phyloP scores from a whole-genome alignment of 2,329 filamentous ascomycete genomes.

The Dactylellina haptotyla region DNA sequence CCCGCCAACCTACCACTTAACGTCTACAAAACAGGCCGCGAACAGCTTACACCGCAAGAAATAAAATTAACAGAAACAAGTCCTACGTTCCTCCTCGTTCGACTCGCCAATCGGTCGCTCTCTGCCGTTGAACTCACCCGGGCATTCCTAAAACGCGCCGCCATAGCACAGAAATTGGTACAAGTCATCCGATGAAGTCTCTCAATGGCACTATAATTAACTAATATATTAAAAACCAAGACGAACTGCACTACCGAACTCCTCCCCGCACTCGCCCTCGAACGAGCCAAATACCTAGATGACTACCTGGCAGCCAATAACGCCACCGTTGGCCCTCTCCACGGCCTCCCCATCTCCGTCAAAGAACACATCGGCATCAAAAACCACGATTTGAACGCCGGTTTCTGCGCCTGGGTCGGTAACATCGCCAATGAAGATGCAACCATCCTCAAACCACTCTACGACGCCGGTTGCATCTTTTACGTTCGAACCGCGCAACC shows the following conservation, averaged over 20 bases:
- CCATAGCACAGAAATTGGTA: constrained; percentile 66
- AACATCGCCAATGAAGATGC: constrained; percentile 64
- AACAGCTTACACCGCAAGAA: constrained; percentile 65
- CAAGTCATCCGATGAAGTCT: background rate
- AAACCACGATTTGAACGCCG: constrained; percentile 65
- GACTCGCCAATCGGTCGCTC: constrained; percentile 64
- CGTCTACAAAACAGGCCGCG: constrained; percentile 64
- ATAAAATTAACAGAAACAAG: constrained; percentile 65
- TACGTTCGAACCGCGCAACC: constrained; percentile 68
- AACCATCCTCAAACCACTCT: constrained; percentile 64
- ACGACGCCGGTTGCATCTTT: constrained; percentile 66
- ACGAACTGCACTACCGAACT: constrained; percentile 65
- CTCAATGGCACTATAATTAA: constrained; percentile 10
- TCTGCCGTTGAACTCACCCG: constrained; percentile 64
- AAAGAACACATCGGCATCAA: constrained; percentile 68
- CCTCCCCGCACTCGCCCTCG: constrained; percentile 60
- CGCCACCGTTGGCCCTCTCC: constrained; percentile 61
- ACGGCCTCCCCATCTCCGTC: constrained; percentile 66
- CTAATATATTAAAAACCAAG: constrained; percentile 57
- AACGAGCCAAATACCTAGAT: constrained; percentile 60
- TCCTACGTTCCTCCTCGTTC: constrained; percentile 63
- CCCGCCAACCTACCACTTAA: constrained; percentile 62
- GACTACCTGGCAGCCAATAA: constrained; percentile 58
- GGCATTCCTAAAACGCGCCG: constrained; percentile 69
- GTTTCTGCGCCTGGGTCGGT: constrained; percentile 66